phyloP scores from a whole-genome alignment of 345 rosid species.

The Heritiera fomes region DNA sequence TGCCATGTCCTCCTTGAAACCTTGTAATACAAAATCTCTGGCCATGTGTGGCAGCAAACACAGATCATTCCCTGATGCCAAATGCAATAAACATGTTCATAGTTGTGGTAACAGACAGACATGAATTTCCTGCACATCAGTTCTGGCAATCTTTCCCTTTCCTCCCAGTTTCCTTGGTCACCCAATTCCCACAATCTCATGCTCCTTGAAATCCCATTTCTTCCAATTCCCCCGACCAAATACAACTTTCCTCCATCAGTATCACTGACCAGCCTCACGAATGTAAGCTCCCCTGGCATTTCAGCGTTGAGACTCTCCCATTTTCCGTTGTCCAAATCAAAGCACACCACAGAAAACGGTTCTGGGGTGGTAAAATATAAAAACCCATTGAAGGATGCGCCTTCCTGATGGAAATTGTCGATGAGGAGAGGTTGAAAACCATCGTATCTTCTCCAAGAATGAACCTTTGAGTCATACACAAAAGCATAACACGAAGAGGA shows the following conservation, averaged over 20 bases:
- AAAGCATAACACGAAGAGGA: conserved; percentile 42
- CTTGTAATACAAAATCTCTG: conserved; percentile 81
- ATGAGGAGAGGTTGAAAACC: conserved; percentile 42
- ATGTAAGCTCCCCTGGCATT: conserved; percentile 56
- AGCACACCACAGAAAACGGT: conserved; percentile 55
- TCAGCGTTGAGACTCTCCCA: conserved; percentile 40
- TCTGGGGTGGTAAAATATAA: conserved; percentile 63
- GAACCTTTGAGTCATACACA: conserved; percentile 56
- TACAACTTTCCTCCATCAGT: conserved; percentile 47
- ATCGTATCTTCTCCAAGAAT: conserved; percentile 53
- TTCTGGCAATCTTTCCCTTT: conserved; percentile 67
- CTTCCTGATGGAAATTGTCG: conserved; percentile 54
- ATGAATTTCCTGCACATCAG: conserved; percentile 75
- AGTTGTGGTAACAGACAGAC: conserved; percentile 85
- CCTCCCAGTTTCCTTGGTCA: conserved; percentile 48
- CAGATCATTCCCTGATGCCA: conserved; percentile 87
- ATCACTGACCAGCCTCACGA: conserved; percentile 64
- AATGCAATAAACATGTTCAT: conserved; percentile 82
- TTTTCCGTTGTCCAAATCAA: conserved; percentile 48
- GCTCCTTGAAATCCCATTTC: conserved; percentile 75
- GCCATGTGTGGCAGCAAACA: conserved; percentile 93
- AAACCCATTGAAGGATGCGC: conserved; percentile 54
- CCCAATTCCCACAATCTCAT: conserved; percentile 68
- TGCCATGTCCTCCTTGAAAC: conserved; percentile 78
- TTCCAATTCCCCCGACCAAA: conserved; percentile 80